Base-by-base conservation (phyloP, 2,329 filamentous ascomycete species). In the Colletotrichum echinochloae region DNA sequence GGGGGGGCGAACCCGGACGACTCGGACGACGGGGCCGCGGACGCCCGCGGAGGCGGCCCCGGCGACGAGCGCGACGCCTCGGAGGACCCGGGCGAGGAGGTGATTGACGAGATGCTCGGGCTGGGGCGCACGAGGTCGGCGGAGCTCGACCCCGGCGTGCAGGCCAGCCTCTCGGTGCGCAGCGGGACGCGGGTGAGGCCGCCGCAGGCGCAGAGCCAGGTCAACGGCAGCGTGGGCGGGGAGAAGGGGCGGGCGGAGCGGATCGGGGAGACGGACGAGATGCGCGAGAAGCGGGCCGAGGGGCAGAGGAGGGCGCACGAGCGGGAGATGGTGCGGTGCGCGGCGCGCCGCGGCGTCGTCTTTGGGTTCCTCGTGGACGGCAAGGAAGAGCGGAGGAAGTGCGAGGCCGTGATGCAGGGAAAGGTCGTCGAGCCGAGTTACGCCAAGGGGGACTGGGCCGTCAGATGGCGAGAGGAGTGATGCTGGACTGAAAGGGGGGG, bases 271-370 rank as follows among this genome's bases (percentile, higher is more conserved):
- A 87, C 84, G 3, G 82, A 84, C 1, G 85, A 86, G 73, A 85
- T 86, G 80, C 75, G 83, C 46, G 78, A 81, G 71, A 87, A 85
- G 77, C 78, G 87, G 30, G 76, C 78, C 16, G 81, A 87, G 62
- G 87, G 87, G 0, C 82, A 87, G 75, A 81, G 78, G 68, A 74
- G 67, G 57, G 77, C 74, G 4, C 77, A 85, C 5, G 83, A 85
- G 74, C 82, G 86, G 30, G 90, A 92, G 76, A 83, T 90, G 80
- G 84, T 91, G 56, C 83, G 87, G 35, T 85, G 86, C n/a, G 89
- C 89, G 0, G 91, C 91, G 1, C 86, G 90, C 74, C 83, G 89
- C 28, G 86, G 85, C 1, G 87, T 87, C 66, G 87, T 87, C 0
- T 89, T 89, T 79, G 87, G 87, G 1, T 83, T 88, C 39, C 64